Conservation (phyloP, 345 rosid species). For the Populus tremula region DNA sequence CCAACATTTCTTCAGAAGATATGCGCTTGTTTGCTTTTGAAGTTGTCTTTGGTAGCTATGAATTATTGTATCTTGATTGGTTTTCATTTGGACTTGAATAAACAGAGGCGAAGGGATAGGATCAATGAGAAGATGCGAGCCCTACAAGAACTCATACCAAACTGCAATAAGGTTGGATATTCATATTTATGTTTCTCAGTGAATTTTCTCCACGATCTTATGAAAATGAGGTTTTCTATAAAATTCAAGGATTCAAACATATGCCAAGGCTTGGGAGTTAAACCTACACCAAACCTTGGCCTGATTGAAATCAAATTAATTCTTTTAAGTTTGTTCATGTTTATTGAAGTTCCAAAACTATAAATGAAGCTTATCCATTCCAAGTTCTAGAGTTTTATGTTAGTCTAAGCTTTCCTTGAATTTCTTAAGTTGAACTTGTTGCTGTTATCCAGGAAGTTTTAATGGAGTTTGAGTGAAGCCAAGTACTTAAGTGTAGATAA, state of each 20-base stretch:
- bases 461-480: not conserved
- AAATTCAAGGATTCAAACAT: not conserved
- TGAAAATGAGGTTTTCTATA: not conserved
- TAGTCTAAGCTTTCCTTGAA: not conserved
- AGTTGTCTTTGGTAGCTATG: slow-evolving; percentile 12
- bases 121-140: slow-evolving; percentile 95
- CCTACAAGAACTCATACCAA: slow-evolving; percentile 89
- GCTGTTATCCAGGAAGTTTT: not conserved
- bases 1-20: not conserved
- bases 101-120: slow-evolving; percentile 87
- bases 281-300: not conserved
- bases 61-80: slow-evolving; percentile 10
- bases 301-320: not conserved
- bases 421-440: slow-evolving; percentile 6
- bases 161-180: slow-evolving; percentile 71
- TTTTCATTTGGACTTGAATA: slow-evolving; percentile 17
- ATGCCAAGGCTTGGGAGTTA: not conserved
- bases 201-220: not conserved
- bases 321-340: not conserved
- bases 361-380: not conserved
- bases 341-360: not conserved
- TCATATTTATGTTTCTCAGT: not conserved
- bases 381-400: not conserved
- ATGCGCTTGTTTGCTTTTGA: not conserved
- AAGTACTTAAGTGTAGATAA: slow-evolving; percentile 4